Percentiles rank a stretch among this genome's conserved stretches.
These are phyloP conservation scores for Mediolabrus comicus DNA, from an alignment of 108 stramenopile genomes.

Conservation along the genomic window DNA sequence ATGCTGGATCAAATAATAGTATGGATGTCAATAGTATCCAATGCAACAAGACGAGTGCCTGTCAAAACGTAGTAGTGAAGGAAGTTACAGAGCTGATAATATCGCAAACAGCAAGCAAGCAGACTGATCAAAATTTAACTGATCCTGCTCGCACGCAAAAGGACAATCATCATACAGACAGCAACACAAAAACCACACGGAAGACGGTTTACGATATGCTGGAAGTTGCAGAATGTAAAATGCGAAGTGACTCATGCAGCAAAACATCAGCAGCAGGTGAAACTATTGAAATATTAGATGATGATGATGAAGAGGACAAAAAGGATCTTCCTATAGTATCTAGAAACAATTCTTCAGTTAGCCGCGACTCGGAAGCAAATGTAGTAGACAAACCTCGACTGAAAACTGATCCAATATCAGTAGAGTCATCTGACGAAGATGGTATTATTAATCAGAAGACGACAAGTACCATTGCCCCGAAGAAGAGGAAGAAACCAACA, in stretches of 20 bases:
- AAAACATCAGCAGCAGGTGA: constrained; percentile 3
- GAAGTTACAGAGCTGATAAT: not conserved
- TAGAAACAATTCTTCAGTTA: not conserved
- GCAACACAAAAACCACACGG: not conserved
- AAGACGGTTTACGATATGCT: not conserved
- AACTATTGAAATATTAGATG: constrained; percentile 14
- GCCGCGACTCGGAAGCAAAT: not conserved
- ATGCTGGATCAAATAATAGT: not conserved
- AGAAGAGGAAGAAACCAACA: not conserved
- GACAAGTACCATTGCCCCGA: not conserved
- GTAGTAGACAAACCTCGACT: not conserved
- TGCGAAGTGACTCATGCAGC: not conserved
- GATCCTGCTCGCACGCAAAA: not conserved
- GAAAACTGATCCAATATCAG: not conserved
- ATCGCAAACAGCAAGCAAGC: not conserved
- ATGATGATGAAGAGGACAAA: not conserved
- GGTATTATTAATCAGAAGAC: not conserved
- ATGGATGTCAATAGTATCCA: not conserved
- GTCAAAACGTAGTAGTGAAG: not conserved
- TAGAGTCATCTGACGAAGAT: not conserved
- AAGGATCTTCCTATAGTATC: not conserved
- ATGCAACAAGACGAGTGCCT: not conserved
- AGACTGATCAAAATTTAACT: not conserved
- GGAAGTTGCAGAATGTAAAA: not conserved
- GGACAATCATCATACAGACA: not conserved